Evolutionary conservation across 192 early-diverging fungal species (phyloP).

Genomic region (Haplosporangium gracile): DNA sequence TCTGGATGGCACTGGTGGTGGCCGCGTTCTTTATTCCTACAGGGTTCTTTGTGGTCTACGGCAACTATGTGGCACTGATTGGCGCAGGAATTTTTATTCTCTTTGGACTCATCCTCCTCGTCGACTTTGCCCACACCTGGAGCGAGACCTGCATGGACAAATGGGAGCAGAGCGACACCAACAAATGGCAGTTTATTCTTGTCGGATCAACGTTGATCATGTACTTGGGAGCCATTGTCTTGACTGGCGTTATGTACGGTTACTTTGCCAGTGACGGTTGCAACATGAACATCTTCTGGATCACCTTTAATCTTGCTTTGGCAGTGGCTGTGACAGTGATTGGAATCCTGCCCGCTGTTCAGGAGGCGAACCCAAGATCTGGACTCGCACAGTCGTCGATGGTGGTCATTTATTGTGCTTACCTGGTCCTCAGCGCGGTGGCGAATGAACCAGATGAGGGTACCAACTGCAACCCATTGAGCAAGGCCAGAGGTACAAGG

Average conservation of each 20-base stretch:
- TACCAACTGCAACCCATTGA: constrained; percentile 85
- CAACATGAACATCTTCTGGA: constrained; percentile 92
- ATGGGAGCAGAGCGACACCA: constrained; percentile 81
- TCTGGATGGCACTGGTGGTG: constrained; percentile 80
- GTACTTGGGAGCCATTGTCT: constrained; percentile 71
- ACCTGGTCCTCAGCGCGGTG: constrained; percentile 86
- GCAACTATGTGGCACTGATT: constrained; percentile 83
- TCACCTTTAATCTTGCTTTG: constrained; percentile 87
- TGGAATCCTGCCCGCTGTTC: constrained; percentile 81
- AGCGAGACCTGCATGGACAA: constrained; percentile 85
- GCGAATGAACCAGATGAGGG: constrained; percentile 76
- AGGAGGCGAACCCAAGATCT: constrained; percentile 88
- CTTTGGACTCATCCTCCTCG: constrained; percentile 92
- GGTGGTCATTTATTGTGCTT: constrained; percentile 92
- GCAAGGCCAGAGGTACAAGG: constrained; percentile 73
- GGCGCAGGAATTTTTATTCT: constrained; percentile 91
- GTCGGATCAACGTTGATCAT: constrained; percentile 77
- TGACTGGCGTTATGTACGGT: constrained; percentile 85
- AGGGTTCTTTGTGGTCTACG: constrained; percentile 90
- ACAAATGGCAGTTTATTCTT: constrained; percentile 84
- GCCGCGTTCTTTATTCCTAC: constrained; percentile 94
- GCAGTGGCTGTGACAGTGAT: constrained; percentile 73
- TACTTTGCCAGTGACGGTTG: constrained; percentile 83
- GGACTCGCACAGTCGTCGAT: constrained; percentile 96
- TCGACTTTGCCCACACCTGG: constrained; percentile 94